Base-by-base conservation (phyloP, 129 eudicot species). In the Logfia minima region DNA sequence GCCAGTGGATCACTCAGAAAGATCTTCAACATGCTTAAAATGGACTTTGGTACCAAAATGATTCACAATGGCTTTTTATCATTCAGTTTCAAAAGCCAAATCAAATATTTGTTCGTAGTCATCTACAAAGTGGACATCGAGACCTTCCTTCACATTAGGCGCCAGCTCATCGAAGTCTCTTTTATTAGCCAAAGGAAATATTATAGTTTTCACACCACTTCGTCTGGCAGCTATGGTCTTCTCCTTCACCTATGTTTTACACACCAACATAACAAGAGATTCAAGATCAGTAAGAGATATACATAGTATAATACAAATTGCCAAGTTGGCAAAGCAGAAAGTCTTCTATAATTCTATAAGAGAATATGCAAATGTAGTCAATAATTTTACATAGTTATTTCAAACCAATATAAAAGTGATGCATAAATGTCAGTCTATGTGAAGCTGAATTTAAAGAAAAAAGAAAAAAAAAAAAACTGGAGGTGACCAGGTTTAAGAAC, bases 181-280 rank as follows among this genome's bases (percentile, higher is more conserved):
- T 79, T 85, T 83, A 77, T 95, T 95, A 48, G 97, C 99, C 52
- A 89, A 80, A n/a, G 99, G 99, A 70, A 95, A 95, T 64, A 95
- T 82, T 45, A 95, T 85, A 21, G 99, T 95, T 80, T 89, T 95
- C 82, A 95, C 94, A 14, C 86, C 93, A 65, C 99, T 95, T 17
- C 99, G 84, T 79, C 97, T 85, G 29, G 99, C 99, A 71, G 99
- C 99, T 75, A 95, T 95, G 1, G 97, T 89, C 88, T 95, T 95
- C 91, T 95, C 99, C 86, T 95, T 95, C 34, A 95, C 98, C 98
- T 92, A 79, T 92, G 75, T 78, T 43, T 75, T 11, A 1, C 72
- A 48, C 43, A 80, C 74, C 86, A 39, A 35, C 58, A 78, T n/a
- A 66, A 18, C 43, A 65, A 14, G 39, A 14, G 45, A 32, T 66